Conservation (phyloP, 1,139 yeast species). For the Suhomyces chickasaworum region DNA sequence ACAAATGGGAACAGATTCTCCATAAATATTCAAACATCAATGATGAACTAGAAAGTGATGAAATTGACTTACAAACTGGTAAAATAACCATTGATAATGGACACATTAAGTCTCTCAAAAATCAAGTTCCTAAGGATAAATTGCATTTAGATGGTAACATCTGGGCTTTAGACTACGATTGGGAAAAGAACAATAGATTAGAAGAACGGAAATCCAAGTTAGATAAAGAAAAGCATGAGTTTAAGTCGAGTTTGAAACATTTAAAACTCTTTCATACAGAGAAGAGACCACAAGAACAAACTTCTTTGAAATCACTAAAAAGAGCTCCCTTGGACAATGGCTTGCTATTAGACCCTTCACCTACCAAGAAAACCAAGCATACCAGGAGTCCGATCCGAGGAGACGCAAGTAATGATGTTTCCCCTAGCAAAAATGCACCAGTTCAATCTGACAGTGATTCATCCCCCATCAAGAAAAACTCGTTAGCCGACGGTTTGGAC, state of each 20-base stretch:
- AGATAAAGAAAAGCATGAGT: conserved; percentile 19
- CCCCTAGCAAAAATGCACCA: conserved; percentile 18
- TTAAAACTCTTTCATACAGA: conserved; percentile 19
- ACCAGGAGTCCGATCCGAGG: conserved; percentile 10
- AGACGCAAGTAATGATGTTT: conserved; percentile 9
- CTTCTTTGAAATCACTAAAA: not conserved
- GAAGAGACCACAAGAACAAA: too few relatives aligned
- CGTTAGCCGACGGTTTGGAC: not conserved
- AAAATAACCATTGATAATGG: conserved; percentile 63
- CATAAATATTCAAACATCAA: conserved; percentile 54
- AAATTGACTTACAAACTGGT: conserved; percentile 64
- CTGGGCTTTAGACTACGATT: conserved; percentile 17
- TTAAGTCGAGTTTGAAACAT: conserved; percentile 25
- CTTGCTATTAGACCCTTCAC: conserved; percentile 36
- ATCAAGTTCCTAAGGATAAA: conserved; percentile 9
- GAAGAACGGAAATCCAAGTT: conserved; percentile 26
- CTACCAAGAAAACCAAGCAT: conserved; percentile 23
- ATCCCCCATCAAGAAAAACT: conserved; percentile 8
- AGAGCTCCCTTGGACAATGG: conserved; percentile 22
- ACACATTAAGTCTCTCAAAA: conserved; percentile 50
- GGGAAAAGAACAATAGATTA: conserved; percentile 14
- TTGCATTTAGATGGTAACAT: conserved; percentile 15
- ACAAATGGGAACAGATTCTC: conserved; percentile 59
- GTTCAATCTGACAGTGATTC: conserved; percentile 1
- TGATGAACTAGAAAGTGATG: conserved; percentile 59